Percentiles rank a stretch among this genome's conserved stretches.
Conservation (phyloP, 2,329 filamentous ascomycete genomes). For the Ophiostoma ulmi region DNA sequence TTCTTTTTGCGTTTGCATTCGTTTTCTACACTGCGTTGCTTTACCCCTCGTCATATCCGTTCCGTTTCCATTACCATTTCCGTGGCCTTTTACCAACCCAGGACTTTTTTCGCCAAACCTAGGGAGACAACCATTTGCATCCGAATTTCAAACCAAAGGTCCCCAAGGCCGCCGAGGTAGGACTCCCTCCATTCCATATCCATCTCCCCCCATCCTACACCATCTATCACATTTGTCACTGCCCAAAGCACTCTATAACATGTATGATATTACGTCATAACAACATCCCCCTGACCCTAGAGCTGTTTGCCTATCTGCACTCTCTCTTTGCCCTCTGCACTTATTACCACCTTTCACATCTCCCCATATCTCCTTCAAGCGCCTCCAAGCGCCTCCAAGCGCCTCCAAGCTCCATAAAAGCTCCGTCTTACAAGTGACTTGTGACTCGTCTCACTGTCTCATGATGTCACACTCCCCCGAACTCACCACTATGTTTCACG, state of each 20-base stretch:
- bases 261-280: neutral
- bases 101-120: constrained; percentile 40
- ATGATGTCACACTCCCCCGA: neutral
- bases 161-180: constrained; percentile 97
- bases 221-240: neutral
- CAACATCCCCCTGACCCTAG: neutral
- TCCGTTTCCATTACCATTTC: constrained; percentile 24
- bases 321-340: neutral
- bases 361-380: neutral
- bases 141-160: constrained; percentile 85
- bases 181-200: constrained; percentile 34
- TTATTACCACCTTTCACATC: neutral
- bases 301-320: neutral
- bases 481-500: neutral
- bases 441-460: constrained; percentile 20
- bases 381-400: neutral
- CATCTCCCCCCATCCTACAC: neutral
- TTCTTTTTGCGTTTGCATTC: constrained; percentile 25
- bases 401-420: neutral
- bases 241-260: neutral
- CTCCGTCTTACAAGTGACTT: constrained; percentile 2
- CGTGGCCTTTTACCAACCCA: constrained; percentile 46
- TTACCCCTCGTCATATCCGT: constrained; percentile 5
- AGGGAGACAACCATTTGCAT: constrained; percentile 91
- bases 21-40: neutral